Evolutionary conservation across 2,329 filamentous ascomycete species (phyloP), one percentile per base, ranked within the genome.

Genomic region (Trichoderma atrobrunneum): DNA sequence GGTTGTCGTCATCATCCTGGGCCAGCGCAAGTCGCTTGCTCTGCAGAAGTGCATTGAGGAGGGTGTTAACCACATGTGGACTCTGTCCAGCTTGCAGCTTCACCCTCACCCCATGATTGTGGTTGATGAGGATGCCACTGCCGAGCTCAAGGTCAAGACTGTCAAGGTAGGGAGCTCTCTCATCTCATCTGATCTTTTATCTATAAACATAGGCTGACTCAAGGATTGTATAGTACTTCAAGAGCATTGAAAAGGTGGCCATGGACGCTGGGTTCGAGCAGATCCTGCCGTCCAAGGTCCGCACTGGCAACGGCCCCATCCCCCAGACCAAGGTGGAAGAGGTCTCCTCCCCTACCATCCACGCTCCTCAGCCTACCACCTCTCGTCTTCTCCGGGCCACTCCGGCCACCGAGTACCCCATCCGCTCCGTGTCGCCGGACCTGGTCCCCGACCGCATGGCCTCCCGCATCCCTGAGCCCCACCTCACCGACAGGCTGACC

Each of bases 21-120:
- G 93, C 26, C 90, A 92, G 57, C 92, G 93, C 85, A 97, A 97
- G 82, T 89, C 93, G 1, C 84, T 92, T 39, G 93, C 93, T 32
- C 83, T 97, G 74, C 92, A 95, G 80, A 91, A 90, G 77, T 94
- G 92, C 76, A 89, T 97, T 74, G 93, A 97, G 81, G 91, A 91
- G 71, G 92, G 91, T 34, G 88, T 97, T 73, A 95, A 94, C 80
- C 93, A 96, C 83, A 95, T 95, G 92, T 97, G 93, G 93, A 95
- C 93, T 1, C 86, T 96, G 7, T 95, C 93, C 10, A 90, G 89
- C 70, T 85, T 97, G 56, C 93, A 97, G 80, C 84, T 95, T 74
- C 93, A 96, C 80, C 91, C 90, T 4, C 91, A 95, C 77, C 91
- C 93, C 68, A 90, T 96, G 86, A 90, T 96, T 75, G 92, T 95